Conservation (phyloP, 768 basidiomycete genomes). For the Candolleomyces aberdarensis region DNA sequence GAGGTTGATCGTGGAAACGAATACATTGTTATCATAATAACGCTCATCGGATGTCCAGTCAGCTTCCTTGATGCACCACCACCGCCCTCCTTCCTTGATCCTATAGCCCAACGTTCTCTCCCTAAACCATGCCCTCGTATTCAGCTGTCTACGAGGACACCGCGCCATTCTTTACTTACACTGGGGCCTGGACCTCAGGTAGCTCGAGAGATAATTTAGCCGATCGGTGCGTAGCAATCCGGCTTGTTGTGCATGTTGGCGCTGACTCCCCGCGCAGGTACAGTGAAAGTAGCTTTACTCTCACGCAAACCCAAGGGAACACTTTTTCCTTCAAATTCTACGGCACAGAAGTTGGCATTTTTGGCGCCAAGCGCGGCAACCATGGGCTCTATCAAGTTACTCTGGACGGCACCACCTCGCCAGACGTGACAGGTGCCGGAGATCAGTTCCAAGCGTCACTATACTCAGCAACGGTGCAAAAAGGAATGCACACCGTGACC, state of each 20-base stretch:
- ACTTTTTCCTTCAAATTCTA: constrained; percentile 31
- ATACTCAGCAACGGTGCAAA: neutral
- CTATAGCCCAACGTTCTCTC: neutral
- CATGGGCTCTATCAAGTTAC: constrained; percentile 29
- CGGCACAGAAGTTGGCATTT: constrained; percentile 36
- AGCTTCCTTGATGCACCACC: too few relatives aligned
- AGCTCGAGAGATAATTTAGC: neutral
- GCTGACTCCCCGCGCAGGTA: constrained; percentile 7
- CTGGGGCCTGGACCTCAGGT: neutral
- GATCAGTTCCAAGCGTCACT: neutral
- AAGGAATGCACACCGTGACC: neutral
- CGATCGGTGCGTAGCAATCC: neutral
- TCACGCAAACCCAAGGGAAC: constrained; percentile 26
- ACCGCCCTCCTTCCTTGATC: too few relatives aligned
- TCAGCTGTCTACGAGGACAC: neutral
- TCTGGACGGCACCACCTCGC: constrained; percentile 4
- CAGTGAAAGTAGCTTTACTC: constrained; percentile 14
- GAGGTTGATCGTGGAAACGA: too few relatives aligned
- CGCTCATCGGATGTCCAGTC: too few relatives aligned
- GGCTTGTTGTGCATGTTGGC: neutral
- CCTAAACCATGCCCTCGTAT: neutral
- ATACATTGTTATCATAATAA: too few relatives aligned
- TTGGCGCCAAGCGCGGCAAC: constrained; percentile 35
- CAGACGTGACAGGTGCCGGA: constrained; percentile 10
- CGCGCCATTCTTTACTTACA: constrained; percentile 1